Evolutionary conservation across 2,329 filamentous ascomycete species (phyloP), one percentile per base, ranked within the genome.

Genomic region (Verticillium nonalfalfae): DNA sequence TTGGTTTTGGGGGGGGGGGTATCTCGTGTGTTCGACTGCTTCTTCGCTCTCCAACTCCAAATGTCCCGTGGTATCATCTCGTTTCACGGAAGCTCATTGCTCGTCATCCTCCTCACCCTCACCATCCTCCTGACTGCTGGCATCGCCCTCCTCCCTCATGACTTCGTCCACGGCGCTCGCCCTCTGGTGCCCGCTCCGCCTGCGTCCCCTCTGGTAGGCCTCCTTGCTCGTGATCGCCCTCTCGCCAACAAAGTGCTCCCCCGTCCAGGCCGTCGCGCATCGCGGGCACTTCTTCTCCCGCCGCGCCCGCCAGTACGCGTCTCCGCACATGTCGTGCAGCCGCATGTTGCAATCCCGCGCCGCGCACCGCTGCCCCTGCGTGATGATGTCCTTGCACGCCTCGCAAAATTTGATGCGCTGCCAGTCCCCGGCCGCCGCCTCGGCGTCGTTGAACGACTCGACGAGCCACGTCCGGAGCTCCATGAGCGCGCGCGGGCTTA

Each of bases 321-420:
- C 82, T 61, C 86, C 81, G 72, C 93, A 97, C 58, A 88, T 85
- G 65, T 93, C 85, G 72, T 97, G 93, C 15, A 97, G 74, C 11
- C 93, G 81, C 11, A 87, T 81, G 35, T 75, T 78, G 72, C 93
- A 97, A 21, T 86, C 81, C 40, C 82, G 75, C 63, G 90, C 83
- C 2, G 81, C 74, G 74, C 93, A 97, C 60, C 93, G 84, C 79
- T 93, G 84, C 0, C 93, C 93, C 65, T 90, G 78, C 0, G 94
- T 99, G 50, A 98, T 85, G 64, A 98, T 89, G 66, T 97, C 93
- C 73, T 87, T 90, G 75, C 95, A 99, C 0, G 91, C 93, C 70
- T 90, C 85, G 72, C 95, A 99, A 65, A 88, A 86, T 76, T 95
- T 96, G 72, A 99, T 90, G 64, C 87, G 86, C 71, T 91, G 84